phyloP scores from a whole-genome alignment of 106 monocot species.

The Platanthera guangdongensis region DNA sequence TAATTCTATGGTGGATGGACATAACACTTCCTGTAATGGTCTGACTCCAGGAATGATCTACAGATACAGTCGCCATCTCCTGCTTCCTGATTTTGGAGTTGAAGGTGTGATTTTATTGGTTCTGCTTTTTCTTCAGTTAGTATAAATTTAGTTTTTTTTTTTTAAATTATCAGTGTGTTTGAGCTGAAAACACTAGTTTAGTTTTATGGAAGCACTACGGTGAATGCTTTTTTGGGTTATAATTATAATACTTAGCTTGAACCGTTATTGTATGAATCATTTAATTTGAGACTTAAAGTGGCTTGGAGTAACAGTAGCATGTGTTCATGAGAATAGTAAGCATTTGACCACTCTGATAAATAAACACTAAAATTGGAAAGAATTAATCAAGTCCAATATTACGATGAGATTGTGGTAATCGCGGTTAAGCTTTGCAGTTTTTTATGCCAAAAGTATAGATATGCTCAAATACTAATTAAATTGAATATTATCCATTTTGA shows the following conservation, averaged over 20 bases:
- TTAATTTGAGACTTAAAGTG: background rate
- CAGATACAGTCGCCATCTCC: conserved; percentile 83
- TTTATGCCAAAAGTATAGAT: background rate
- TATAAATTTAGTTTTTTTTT: background rate
- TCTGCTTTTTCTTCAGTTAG: background rate
- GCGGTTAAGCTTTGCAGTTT: background rate
- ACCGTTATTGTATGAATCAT: background rate
- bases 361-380: background rate
- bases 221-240: background rate
- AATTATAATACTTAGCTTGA: background rate
- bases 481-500: background rate
- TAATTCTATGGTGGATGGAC: background rate
- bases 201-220: background rate
- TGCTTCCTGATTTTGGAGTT: conserved; percentile 88
- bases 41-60: conserved; percentile 70
- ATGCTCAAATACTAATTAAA: background rate
- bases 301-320: background rate
- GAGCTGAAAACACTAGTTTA: background rate
- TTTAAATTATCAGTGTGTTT: background rate
- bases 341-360: background rate
- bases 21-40: conserved; percentile 12
- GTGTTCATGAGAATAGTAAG: background rate
- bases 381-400: background rate
- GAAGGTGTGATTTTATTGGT: conserved; percentile 31
- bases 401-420: background rate